Percentiles rank a stretch among this genome's conserved stretches.
These are phyloP conservation scores for Aureobasidium sp. DNA, from an alignment of 2,329 filamentous ascomycete genomes.

Conservation along the genomic window DNA sequence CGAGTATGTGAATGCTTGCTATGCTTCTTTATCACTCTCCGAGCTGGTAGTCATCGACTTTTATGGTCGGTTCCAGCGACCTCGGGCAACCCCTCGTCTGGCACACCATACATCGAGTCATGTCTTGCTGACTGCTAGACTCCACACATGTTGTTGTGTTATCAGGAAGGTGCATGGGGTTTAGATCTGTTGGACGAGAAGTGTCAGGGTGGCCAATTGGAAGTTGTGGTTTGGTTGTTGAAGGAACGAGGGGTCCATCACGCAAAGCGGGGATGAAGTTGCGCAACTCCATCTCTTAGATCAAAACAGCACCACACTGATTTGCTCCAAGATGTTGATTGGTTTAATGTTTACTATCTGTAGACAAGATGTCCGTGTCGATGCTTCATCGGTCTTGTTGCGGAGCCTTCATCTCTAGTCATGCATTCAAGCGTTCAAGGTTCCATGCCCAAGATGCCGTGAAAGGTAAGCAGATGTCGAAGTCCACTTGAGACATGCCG, in stretches of 20 bases:
- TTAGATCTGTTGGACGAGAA: not conserved
- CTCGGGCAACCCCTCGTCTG: not conserved
- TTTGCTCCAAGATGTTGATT: not conserved
- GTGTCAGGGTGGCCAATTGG: not conserved
- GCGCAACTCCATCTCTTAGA: constrained; percentile 5
- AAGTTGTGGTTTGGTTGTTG: not conserved
- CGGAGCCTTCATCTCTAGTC: not conserved
- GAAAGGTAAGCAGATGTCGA: too few species aligned
- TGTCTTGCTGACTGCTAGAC: not conserved
- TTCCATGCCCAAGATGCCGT: too few species aligned
- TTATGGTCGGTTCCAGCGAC: not conserved
- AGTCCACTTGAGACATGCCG: not conserved
- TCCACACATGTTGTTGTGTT: not conserved
- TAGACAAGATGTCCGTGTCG: not conserved
- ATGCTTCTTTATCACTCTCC: not conserved
- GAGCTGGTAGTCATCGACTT: not conserved
- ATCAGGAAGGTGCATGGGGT: not conserved
- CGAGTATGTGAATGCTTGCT: not conserved
- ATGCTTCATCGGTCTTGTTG: not conserved
- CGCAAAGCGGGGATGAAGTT: constrained; percentile 9
- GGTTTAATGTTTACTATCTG: not conserved
- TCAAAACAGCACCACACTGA: not conserved
- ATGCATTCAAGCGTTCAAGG: not conserved
- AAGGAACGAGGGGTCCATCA: constrained; percentile 1
- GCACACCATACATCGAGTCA: not conserved